Base-by-base conservation (phyloP, 2,329 filamentous ascomycete species). In the Boeremia lycopersici region DNA sequence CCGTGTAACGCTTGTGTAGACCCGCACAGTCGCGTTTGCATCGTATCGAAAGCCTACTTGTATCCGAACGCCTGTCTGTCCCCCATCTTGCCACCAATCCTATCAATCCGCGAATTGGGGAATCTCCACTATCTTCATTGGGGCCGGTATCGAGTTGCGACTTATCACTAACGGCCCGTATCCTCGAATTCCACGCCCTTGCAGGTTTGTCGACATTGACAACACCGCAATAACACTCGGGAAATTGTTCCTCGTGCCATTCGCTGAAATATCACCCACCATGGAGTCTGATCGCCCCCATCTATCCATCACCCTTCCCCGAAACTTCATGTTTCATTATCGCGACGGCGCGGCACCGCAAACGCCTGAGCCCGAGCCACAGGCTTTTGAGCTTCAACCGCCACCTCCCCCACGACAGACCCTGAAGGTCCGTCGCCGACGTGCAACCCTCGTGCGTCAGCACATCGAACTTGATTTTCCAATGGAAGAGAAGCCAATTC, bases 251-350 rank as follows among this genome's bases (percentile, higher is more conserved):
- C 44, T 23, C 23, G 31, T 34, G 29, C 25, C 10, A 35, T 49
- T 43, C 19, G 35, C 40, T 41, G 17, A 35, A 19, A 40, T 35
- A 46, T 11, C 17, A 12, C 25, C 17, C 59, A 64, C 54, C 43
- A 78, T 78, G 76, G 74, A 77, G 26, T 67, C 73, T 26, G 69
- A 73, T 61, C 77, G 77, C 53, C 77, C 79, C 42, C 72, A 79
- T 50, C 67, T 81, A 26, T 81, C 79, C 45, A 80, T 80, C 58
- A 79, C 78, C 25, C 75, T 83, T 33, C 81, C 81, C 25, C 73
- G 78, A 49, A 79, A 77, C 70, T 79, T 80, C 72, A 77, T 76
- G 63, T 81, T 81, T 63, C 77, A 79, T 67, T 79, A 78, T 68
- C 73, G 72, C 45, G 78, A 81, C 64, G 74, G 70, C 48, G 68